Percentiles rank a stretch among this genome's conserved stretches.
phyloP scores from a whole-genome alignment of 768 basidiomycete genomes.

The Neoboletus magnificus region DNA sequence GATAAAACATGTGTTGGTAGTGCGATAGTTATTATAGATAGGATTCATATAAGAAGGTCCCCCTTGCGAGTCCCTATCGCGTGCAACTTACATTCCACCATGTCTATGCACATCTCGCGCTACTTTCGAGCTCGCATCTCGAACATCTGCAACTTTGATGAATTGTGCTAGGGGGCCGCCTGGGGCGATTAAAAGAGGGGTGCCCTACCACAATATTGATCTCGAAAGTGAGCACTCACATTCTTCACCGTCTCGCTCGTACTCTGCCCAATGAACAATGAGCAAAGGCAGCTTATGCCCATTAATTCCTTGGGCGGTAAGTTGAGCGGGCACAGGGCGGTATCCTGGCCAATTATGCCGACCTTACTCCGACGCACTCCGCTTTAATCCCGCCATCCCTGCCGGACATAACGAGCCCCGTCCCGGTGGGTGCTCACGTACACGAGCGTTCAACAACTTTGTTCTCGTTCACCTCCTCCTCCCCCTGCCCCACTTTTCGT shows the following conservation, averaged over 20 bases:
- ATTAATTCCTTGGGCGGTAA: not conserved
- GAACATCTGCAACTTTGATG: too few relatives aligned
- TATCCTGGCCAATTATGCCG: not conserved
- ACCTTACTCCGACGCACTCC: slow-evolving; percentile 18
- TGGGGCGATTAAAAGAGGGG: not conserved
- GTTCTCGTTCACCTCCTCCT: not conserved
- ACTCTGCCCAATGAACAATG: not conserved
- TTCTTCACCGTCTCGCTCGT: not conserved
- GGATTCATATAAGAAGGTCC: not conserved
- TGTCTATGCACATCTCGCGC: not conserved
- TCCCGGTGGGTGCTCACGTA: not conserved
- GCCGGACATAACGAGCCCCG: slow-evolving; percentile 7
- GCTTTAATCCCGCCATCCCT: slow-evolving; percentile 16
- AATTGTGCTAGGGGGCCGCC: not conserved
- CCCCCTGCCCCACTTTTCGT: not conserved
- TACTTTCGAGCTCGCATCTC: not conserved
- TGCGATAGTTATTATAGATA: not conserved
- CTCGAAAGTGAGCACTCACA: not conserved
- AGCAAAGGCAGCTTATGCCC: not conserved
- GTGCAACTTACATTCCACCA: not conserved
- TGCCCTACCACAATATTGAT: not conserved
- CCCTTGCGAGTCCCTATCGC: not conserved
- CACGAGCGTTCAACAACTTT: not conserved
- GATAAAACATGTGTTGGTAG: not conserved
- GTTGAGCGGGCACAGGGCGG: not conserved